Conservation (phyloP, 2,329 filamentous ascomycete species). For the Aspergillus ustus region DNA sequence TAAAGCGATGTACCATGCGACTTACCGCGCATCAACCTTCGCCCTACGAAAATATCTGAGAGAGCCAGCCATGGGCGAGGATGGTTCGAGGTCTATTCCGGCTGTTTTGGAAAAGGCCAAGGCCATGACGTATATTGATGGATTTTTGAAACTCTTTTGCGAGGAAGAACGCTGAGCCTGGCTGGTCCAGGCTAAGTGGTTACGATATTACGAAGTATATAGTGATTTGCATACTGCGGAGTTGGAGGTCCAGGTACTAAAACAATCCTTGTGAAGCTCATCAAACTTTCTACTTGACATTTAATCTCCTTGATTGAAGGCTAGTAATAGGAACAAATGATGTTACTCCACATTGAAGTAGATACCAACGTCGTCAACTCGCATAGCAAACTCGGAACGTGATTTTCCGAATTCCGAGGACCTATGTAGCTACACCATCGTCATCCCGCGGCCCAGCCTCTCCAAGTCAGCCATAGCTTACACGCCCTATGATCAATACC, state of each 20-base stretch:
- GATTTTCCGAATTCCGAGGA: conserved; percentile 30
- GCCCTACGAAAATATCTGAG: conserved; percentile 47
- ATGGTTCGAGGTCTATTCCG: conserved; percentile 17
- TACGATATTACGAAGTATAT: conserved; percentile 29
- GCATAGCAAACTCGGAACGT: conserved; percentile 15
- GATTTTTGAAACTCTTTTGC: conserved; percentile 47
- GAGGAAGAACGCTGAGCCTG: conserved; percentile 40
- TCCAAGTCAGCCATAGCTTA: not conserved
- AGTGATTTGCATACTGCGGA: conserved; percentile 9
- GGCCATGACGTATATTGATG: conserved; percentile 48
- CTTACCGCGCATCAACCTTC: conserved; percentile 49
- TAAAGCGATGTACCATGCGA: conserved; percentile 50
- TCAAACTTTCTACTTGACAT: too few species aligned
- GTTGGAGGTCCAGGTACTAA: not conserved
- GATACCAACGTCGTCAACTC: too few species aligned
- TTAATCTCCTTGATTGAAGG: too few species aligned
- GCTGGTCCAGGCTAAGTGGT: conserved; percentile 26
- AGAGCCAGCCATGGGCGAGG: conserved; percentile 16
- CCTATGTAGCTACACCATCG: conserved; percentile 24
- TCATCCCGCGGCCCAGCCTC: conserved; percentile 21
- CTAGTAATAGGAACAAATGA: too few species aligned
- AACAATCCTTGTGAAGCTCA: not conserved
- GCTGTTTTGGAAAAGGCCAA: conserved; percentile 42
- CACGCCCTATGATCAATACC: not conserved
- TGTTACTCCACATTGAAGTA: too few species aligned